These are phyloP conservation scores for Jaapia argillacea DNA, from an alignment of 768 basidiomycete genomes.

Conservation along the genomic window DNA sequence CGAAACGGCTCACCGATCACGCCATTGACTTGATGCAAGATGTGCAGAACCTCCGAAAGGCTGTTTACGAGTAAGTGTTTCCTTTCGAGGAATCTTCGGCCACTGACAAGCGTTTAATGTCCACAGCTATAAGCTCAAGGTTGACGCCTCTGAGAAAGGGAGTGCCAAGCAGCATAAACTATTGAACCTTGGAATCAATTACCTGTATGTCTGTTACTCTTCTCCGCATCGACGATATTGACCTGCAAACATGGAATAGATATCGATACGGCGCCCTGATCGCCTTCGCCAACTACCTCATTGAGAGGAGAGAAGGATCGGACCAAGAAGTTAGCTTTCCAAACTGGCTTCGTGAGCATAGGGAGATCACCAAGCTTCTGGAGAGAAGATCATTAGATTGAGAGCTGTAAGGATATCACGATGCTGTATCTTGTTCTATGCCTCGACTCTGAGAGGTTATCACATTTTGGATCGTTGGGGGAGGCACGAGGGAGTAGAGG, in stretches of 20 bases:
- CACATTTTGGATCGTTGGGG: too few relatives aligned
- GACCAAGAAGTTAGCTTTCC: conserved; percentile 50
- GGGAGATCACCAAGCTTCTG: conserved; percentile 75
- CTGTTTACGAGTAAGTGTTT: conserved; percentile 78
- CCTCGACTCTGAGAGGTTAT: background rate
- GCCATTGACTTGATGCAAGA: conserved; percentile 92
- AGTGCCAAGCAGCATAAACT: conserved; percentile 71
- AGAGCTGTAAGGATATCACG: conserved; percentile 3
- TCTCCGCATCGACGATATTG: background rate
- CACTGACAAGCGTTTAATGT: conserved; percentile 1
- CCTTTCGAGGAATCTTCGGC: background rate
- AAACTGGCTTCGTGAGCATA: conserved; percentile 70
- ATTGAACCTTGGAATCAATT: conserved; percentile 74
- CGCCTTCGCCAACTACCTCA: conserved; percentile 90
- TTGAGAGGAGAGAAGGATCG: conserved; percentile 44
- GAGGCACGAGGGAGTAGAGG: too few relatives aligned
- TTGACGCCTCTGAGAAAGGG: conserved; percentile 72
- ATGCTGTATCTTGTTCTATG: background rate
- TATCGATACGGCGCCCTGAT: conserved; percentile 89
- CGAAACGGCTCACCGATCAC: conserved; percentile 82
- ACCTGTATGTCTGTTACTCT: conserved; percentile 39
- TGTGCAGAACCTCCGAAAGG: conserved; percentile 93
- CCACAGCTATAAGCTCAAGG: conserved; percentile 81
- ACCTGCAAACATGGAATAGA: conserved; percentile 22
- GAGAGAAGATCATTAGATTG: conserved; percentile 62